Evolutionary conservation across 1,139 yeast species (phyloP).

Genomic region (Geotrichum reessii): DNA sequence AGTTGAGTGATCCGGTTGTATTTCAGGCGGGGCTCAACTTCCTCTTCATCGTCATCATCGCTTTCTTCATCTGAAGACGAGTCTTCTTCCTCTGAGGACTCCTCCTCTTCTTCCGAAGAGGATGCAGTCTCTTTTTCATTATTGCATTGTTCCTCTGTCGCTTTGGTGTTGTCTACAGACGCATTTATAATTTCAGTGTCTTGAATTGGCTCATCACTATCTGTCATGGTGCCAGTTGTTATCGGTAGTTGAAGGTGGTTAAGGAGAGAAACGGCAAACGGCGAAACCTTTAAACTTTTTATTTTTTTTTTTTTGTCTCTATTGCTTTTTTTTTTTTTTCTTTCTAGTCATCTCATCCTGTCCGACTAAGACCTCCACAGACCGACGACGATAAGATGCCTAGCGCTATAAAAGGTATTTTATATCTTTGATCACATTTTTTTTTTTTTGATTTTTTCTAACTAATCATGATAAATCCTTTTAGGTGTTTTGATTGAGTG

Average conservation of each 20-base stretch:
- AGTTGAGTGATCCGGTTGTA: conserved; percentile 62
- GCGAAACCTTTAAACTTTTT: conserved; percentile 1
- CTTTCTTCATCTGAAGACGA: conserved; percentile 30
- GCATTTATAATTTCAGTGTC: background rate
- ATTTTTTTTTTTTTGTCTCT: background rate
- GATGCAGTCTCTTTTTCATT: conserved; percentile 22
- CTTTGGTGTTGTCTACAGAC: background rate
- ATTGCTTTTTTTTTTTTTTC: background rate
- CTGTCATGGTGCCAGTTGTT: background rate
- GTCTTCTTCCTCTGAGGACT: conserved; percentile 2
- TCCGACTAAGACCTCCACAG: background rate
- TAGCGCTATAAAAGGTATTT: conserved; percentile 30
- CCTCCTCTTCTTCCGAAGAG: conserved; percentile 30
- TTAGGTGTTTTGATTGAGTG: conserved; percentile 30
- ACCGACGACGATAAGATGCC: conserved; percentile 24
- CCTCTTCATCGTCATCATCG: conserved; percentile 46
- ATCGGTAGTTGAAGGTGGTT: background rate
- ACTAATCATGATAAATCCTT: background rate
- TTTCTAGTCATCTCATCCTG: background rate
- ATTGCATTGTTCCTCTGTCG: background rate
- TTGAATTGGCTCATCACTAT: background rate
- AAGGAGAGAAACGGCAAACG: background rate
- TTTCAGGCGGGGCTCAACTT: conserved; percentile 68
- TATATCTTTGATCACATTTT: background rate
- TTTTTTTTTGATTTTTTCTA: background rate